Base-by-base conservation (phyloP, 192 early-diverging fungal species). In the Coemansia sp. region DNA sequence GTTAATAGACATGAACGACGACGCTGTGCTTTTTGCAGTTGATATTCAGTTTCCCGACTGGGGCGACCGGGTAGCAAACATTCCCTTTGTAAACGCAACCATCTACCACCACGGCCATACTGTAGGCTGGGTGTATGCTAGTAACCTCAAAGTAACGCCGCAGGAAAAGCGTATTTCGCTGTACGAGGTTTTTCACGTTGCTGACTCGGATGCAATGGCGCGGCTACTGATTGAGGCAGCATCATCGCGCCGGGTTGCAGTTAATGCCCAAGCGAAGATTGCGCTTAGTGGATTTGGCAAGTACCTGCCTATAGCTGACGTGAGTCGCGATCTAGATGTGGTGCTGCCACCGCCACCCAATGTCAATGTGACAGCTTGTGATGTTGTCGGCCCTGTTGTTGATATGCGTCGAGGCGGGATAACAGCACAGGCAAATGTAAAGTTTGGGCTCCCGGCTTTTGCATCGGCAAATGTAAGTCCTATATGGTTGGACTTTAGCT, bases 241-340 rank as follows among this genome's bases (percentile, higher is more conserved):
- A 45, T 23, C 24, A 21, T 43, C 38, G n/a, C 75, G 69, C 5
- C 65, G 49, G 9, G 60, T 70, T 19, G 19, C 43, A 39, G 57
- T 72, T 23, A 59, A 57, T 41, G 37, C 66, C 0, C 60, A 21
- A 8, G 55, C 55, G 17, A 32, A 32, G n/a, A 48, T 77, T 4
- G 65, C 70, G 27, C 43, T 72, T 14, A 65, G 75, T 32, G 69
- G 75, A 5, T 67, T 77, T 67, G 75, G 75, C 9, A 67, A 48
- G 21, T 64, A 61, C 35, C 48, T 77, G 41, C 75, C 75, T 2
- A 61, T 41, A 8, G 59, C 66, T 12, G 17, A 17, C 54, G 48
- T 60, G 12, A 69, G 53, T 41, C 65, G 66, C 27, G 63, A 59
- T 9, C 21, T 77, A 2, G 38, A 57, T 21, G 6, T 77, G 35